Base-by-base conservation (phyloP, 441 rosid genomes). In the Isatis lusitanica region DNA sequence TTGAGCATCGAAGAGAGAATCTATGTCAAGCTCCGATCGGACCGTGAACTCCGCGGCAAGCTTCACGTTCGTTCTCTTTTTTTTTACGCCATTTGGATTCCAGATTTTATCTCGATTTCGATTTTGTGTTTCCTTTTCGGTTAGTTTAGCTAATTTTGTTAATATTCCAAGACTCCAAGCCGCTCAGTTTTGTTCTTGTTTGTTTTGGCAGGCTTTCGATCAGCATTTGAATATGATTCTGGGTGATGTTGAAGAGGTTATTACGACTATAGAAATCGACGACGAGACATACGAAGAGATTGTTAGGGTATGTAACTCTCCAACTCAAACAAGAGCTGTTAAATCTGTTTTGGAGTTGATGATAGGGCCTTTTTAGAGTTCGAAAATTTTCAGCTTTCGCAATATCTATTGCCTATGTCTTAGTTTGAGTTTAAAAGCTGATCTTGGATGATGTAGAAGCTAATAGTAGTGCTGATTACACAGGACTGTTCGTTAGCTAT, bases 191-290 rank as follows among this genome's bases (percentile, higher is more conserved):
- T 30, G 43, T 10, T 9, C 24, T 21, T 0, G 12, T 36, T 67
- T 68, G 79, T 63, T 70, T 6, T 77, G 26, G 42, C 90, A 95
- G 98, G 98, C 97, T 59, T 95, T 93, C 78, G 99, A 95, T 87
- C 97, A 95, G 85, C 99, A 95, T 84, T 82, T 95, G 68, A 95
- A 95, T 79, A 95, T 95, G 99, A 91, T 95, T 77, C 97, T 95
- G 31, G 99, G 98, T 52, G 99, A 95, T 79, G 99, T 95, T 69
- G 99, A 95, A 84, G 99, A 95, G 82, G 82, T 88, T 51, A 90
- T 95, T 44, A 95, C 99, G 15, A 88, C 99, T 0, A 88, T 95
- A 15, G 99, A 95, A 82, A 95, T 95, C 30, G 99, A 95, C 63
- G 99, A 95, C 56, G 97, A 93, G 80, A 95, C 99, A 4, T 95